A percentile compares a stretch with the other conserved stretches of the same genome.
These are phyloP conservation scores for Metschnikowia rubicola DNA, from an alignment of 805 yeast genomes.

Conservation along the genomic window DNA sequence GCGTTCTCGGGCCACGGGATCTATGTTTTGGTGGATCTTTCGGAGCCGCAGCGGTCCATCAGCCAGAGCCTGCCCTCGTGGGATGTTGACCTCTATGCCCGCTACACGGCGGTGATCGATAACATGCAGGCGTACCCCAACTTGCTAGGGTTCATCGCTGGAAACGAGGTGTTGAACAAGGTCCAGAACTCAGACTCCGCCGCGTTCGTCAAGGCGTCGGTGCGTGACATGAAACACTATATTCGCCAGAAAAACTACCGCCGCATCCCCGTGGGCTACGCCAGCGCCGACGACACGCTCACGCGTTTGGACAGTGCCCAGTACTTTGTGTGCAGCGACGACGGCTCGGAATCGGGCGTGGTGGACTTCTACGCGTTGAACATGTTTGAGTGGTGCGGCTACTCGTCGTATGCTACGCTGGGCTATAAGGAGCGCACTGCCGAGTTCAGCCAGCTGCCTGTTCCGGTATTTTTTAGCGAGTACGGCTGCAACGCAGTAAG, in stretches of 20 bases:
- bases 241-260: slow-evolving; percentile 28
- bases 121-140: slow-evolving; percentile 30
- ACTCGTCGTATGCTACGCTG: slow-evolving; percentile 33
- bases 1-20: slow-evolving; percentile 32
- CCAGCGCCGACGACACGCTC: slow-evolving; percentile 35
- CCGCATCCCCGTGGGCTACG: slow-evolving; percentile 39
- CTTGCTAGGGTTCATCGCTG: slow-evolving; percentile 39
- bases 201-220: slow-evolving; percentile 36
- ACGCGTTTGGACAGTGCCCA: slow-evolving; percentile 26
- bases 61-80: slow-evolving; percentile 32
- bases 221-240: slow-evolving; percentile 31
- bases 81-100: slow-evolving; percentile 28
- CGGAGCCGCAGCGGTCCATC: slow-evolving; percentile 36
- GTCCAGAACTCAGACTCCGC: slow-evolving; percentile 26
- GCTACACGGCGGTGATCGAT: slow-evolving; percentile 36
- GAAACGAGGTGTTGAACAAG: slow-evolving; percentile 38
- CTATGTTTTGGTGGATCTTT: slow-evolving; percentile 34
- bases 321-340: slow-evolving; percentile 28
- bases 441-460: slow-evolving; percentile 28
- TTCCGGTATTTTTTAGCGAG: slow-evolving; percentile 39
- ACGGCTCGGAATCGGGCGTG: not conserved
- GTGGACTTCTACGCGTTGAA: slow-evolving; percentile 37
- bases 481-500: slow-evolving; percentile 35
- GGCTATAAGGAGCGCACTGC: slow-evolving; percentile 36
- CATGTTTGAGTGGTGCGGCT: slow-evolving; percentile 44